Conservation (phyloP, 2,329 filamentous ascomycete species). For the Diplodia mutila region DNA sequence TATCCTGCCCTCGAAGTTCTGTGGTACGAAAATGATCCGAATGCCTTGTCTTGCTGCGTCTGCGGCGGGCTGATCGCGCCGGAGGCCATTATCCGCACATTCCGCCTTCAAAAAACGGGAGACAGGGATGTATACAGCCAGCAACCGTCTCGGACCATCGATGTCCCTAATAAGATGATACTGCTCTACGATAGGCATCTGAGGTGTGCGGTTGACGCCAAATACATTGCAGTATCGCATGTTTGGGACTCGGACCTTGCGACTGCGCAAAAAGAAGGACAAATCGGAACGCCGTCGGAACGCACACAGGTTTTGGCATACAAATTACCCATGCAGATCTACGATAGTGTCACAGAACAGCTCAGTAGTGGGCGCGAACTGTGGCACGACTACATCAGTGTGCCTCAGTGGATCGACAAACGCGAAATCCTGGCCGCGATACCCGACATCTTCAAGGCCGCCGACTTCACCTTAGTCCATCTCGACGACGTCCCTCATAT, state of each 20-base stretch:
- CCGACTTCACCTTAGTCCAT: background rate
- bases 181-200: background rate
- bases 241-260: background rate
- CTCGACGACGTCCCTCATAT: background rate
- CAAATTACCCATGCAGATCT: too few species aligned
- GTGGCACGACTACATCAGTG: constrained; percentile 32
- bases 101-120: background rate
- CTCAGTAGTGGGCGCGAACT: constrained; percentile 9
- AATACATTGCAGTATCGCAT: background rate
- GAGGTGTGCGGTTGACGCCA: background rate
- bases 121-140: background rate
- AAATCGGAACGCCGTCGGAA: background rate
- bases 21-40: too few species aligned
- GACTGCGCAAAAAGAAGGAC: background rate
- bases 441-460: background rate
- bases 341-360: too few species aligned
- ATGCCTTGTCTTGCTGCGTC: too few species aligned
- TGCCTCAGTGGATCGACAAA: constrained; percentile 27
- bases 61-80: too few species aligned
- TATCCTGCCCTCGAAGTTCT: too few species aligned
- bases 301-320: too few species aligned
- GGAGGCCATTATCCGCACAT: background rate
- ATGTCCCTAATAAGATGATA: background rate
- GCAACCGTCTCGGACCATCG: background rate
- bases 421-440: constrained; percentile 19